phyloP scores from a whole-genome alignment of 352 stramenopile species.

The Phytophthora colocasiae region DNA sequence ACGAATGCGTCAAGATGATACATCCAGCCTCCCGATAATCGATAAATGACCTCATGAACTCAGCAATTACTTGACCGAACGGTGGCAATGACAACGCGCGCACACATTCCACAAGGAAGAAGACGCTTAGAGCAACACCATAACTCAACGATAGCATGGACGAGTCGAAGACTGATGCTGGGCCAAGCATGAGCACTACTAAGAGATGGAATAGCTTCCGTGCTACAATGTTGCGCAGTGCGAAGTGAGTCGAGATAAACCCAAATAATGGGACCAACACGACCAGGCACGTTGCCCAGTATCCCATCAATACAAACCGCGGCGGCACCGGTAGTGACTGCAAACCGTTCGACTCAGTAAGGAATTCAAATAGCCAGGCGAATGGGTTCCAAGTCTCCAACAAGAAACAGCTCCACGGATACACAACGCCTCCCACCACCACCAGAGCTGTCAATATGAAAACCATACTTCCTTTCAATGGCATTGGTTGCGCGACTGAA shows the following conservation, averaged over 20 bases:
- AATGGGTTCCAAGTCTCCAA: constrained; percentile 69
- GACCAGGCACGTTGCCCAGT: constrained; percentile 61
- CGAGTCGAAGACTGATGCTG: constrained; percentile 57
- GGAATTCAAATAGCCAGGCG: constrained; percentile 61
- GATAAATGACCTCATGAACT: constrained; percentile 78
- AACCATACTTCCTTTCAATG: constrained; percentile 23
- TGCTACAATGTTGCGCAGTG: constrained; percentile 73
- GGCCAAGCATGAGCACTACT: constrained; percentile 80
- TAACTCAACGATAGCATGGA: constrained; percentile 83
- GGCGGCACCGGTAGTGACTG: constrained; percentile 13
- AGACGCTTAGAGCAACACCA: constrained; percentile 74
- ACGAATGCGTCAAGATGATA: constrained; percentile 80
- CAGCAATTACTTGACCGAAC: constrained; percentile 54
- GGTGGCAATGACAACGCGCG: constrained; percentile 67
- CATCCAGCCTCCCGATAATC: constrained; percentile 75
- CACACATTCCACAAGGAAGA: constrained; percentile 74
- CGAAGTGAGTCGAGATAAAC: constrained; percentile 40
- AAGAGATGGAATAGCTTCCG: constrained; percentile 87
- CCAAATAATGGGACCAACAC: constrained; percentile 68
- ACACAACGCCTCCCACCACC: constrained; percentile 49
- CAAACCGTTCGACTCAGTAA: constrained; percentile 36
- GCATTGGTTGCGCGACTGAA: constrained; percentile 41
- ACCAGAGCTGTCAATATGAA: constrained; percentile 44
- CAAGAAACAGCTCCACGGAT: constrained; percentile 74
- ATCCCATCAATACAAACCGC: constrained; percentile 54